Evolutionary conservation across 169 alveolate species (phyloP).

Genomic region (Theileria equi): DNA sequence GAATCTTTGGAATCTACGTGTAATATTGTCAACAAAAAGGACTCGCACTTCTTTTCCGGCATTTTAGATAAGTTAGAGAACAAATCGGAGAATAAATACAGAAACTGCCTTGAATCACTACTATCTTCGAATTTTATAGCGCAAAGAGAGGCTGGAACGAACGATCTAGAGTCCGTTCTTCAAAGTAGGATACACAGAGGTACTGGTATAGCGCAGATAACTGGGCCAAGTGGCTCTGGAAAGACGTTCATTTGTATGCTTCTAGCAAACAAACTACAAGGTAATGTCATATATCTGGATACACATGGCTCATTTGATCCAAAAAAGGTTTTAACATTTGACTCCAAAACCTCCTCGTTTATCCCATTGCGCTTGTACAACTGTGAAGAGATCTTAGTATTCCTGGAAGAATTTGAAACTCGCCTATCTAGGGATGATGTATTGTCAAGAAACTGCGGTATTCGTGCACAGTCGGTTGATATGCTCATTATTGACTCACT

Average conservation of each 20-base stretch:
- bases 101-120: constrained; percentile 8
- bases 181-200: constrained; percentile 28
- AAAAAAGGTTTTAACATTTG: not conserved
- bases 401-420: constrained; percentile 26
- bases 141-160: not conserved
- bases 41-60: not conserved
- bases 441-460: not conserved
- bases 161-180: not conserved
- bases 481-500: constrained; percentile 48
- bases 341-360: not conserved
- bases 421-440: constrained; percentile 5
- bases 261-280: constrained; percentile 15
- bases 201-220: constrained; percentile 53
- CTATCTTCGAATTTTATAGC: not conserved
- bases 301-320: constrained; percentile 41
- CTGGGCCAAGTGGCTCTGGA: constrained; percentile 62
- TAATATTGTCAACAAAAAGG: not conserved
- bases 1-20: not conserved
- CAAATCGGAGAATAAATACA: not conserved
- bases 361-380: constrained; percentile 41
- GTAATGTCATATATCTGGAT: constrained; percentile 43
- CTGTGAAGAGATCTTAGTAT: constrained; percentile 36
- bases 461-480: constrained; percentile 37
- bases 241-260: constrained; percentile 47
- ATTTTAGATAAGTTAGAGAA: not conserved